Conservation (phyloP, 441 rosid genomes). For the Adansonia gregorii region DNA sequence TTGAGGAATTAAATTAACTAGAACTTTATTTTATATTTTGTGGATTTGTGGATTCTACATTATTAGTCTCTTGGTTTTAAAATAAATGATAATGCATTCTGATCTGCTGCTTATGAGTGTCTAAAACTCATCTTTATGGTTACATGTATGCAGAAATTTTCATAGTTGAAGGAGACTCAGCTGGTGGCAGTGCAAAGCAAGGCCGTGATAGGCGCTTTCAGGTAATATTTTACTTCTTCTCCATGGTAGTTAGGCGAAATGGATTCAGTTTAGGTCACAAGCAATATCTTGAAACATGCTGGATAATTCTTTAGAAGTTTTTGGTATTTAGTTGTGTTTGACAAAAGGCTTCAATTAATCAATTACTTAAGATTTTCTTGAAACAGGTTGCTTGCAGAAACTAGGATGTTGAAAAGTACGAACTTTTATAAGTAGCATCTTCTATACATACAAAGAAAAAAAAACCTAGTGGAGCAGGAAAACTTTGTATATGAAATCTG, state of each 20-base stretch:
- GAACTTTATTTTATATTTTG: background rate
- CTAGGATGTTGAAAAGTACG: background rate
- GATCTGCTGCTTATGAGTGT: background rate
- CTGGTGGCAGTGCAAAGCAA: conserved; percentile 99
- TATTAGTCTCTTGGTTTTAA: background rate
- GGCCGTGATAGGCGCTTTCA: conserved; percentile 99
- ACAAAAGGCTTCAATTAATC: background rate
- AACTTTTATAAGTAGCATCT: background rate
- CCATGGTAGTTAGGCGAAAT: conserved; percentile 14
- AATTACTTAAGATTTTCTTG: background rate
- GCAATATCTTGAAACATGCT: background rate
- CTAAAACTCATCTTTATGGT: conserved; percentile 9
- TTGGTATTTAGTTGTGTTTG: background rate
- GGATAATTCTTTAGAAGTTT: background rate
- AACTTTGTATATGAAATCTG: background rate
- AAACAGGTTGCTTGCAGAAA: background rate
- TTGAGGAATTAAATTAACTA: background rate
- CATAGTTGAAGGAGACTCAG: conserved; percentile 98
- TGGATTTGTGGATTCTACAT: background rate
- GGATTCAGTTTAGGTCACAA: background rate
- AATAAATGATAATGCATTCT: conserved; percentile 18
- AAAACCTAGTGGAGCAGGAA: background rate
- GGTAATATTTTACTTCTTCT: conserved; percentile 47
- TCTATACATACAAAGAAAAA: background rate
- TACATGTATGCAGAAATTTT: conserved; percentile 67